Evolutionary conservation across 2,329 filamentous ascomycete genomes (phyloP), one percentile per base, ranked within the genome.

Genomic region (Aulographum hederae): DNA sequence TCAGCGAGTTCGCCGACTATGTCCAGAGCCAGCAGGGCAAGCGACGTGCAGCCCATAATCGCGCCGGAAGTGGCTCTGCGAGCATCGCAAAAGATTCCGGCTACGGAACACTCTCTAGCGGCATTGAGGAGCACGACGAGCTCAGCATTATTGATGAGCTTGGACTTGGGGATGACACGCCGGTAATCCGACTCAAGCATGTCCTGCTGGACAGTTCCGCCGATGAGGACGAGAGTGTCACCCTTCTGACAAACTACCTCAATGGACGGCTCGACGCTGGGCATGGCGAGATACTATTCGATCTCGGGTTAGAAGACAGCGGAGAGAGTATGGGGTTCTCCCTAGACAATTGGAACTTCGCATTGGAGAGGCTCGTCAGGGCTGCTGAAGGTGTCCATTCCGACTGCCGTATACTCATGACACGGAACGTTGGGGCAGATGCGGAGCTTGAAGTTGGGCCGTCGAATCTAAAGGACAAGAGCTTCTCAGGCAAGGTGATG

Each of bases 1-100:
- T 98, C 34, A 89, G 79, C 60, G 89, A 95, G 45, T 98, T 98
- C 51, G 84, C 85, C 53, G 89, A 98, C 47, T 95, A 94, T 47
- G 89, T 94, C 41, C 84, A 95, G 54, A 78, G 84, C 51, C 85
- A 95, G 52, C 89, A 95, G 54, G 73, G 74, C 11, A 56, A 75
- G 31, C 74, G 78, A 29, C 56, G 54, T 26, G 50, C 53, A 26
- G 51, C 58, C 12, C 46, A 51, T 34, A 41, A 51, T 18, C 39
- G 33, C 21, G 40, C 41, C 12, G 46, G 49, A 10, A 40, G 50
- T 6, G 45, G 51, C 35, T 51, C 50, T 18, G 58, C 51, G 4
- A 45, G 45, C 2, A 8, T 16, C 15, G 12, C 10, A 28, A 8
- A 28, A n/a, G n/a, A n/a, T n/a, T 13, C 21, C 10, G 49, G 42